Conservation (phyloP, 2,329 filamentous ascomycete species). For the Hymenoscyphus infarciens region DNA sequence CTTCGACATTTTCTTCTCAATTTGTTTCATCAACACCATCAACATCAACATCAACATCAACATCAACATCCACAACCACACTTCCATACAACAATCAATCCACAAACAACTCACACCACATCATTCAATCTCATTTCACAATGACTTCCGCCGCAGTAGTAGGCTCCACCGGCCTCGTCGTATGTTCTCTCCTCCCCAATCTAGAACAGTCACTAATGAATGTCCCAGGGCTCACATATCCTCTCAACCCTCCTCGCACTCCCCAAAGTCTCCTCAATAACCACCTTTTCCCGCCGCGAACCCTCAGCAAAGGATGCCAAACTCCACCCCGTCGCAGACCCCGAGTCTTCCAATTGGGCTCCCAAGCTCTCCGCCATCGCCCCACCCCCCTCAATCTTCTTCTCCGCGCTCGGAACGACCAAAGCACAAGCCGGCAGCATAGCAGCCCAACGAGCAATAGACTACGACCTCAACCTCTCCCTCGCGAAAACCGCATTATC, state of each 20-base stretch:
- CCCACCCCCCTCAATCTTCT: constrained; percentile 60
- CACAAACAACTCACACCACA: neutral
- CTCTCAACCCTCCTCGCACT: constrained; percentile 60
- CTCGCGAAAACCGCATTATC: constrained; percentile 72
- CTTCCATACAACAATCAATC: neutral
- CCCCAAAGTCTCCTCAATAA: constrained; percentile 49
- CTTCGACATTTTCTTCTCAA: neutral
- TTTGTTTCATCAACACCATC: neutral
- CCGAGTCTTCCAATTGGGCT: constrained; percentile 68
- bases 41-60: too few species aligned
- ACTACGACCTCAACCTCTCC: constrained; percentile 80
- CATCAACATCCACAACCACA: neutral
- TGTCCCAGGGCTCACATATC: constrained; percentile 62
- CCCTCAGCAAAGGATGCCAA: constrained; percentile 52
- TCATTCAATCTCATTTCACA: neutral
- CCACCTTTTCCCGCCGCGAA: constrained; percentile 60
- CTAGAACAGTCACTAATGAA: constrained; percentile 9
- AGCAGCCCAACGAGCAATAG: constrained; percentile 79
- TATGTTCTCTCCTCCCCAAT: constrained; percentile 32
- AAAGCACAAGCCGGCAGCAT: constrained; percentile 69
- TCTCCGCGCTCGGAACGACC: constrained; percentile 80
- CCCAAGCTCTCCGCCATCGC: constrained; percentile 51
- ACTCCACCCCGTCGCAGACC: constrained; percentile 62
- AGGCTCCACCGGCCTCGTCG: constrained; percentile 47
- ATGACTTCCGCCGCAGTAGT: constrained; percentile 45